Conservation (phyloP, 106 monocot species). For the Narthecium ossifragum region DNA sequence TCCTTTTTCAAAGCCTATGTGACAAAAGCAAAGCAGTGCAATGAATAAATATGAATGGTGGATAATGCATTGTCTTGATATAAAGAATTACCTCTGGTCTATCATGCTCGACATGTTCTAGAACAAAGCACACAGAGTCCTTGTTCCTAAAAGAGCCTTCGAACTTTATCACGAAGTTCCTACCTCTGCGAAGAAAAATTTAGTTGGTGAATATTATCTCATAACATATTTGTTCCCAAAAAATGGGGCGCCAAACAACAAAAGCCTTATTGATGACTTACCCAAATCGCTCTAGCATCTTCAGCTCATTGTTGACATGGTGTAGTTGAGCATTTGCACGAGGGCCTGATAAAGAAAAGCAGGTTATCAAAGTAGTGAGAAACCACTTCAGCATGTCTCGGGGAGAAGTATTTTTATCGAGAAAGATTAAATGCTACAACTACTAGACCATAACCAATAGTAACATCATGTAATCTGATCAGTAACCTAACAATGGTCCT, state of each 20-base stretch:
- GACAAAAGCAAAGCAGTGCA: too few relatives aligned
- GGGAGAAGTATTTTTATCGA: neutral
- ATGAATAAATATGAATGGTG: conserved; percentile 1
- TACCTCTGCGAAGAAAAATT: conserved; percentile 51
- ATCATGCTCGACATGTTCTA: conserved; percentile 96
- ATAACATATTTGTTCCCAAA: neutral
- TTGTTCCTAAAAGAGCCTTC: conserved; percentile 76
- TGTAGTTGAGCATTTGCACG: conserved; percentile 79
- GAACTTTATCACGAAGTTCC: conserved; percentile 71
- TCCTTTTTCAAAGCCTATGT: conserved; percentile 86
- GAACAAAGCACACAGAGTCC: conserved; percentile 68
- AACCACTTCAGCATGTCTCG: neutral
- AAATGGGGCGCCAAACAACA: neutral
- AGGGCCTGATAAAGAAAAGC: conserved; percentile 50
- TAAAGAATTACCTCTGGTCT: conserved; percentile 81
- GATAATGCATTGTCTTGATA: too few relatives aligned
- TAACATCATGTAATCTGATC: neutral
- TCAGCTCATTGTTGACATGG: conserved; percentile 85
- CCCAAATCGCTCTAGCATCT: conserved; percentile 97
- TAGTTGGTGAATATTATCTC: neutral
- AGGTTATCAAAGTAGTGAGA: neutral
- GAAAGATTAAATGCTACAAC: neutral
- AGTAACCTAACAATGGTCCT: neutral
- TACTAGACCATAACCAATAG: too few relatives aligned
- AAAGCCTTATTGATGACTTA: conserved; percentile 15